Conservation (phyloP, 2,329 filamentous ascomycete species). For the Colletotrichum sp. region DNA sequence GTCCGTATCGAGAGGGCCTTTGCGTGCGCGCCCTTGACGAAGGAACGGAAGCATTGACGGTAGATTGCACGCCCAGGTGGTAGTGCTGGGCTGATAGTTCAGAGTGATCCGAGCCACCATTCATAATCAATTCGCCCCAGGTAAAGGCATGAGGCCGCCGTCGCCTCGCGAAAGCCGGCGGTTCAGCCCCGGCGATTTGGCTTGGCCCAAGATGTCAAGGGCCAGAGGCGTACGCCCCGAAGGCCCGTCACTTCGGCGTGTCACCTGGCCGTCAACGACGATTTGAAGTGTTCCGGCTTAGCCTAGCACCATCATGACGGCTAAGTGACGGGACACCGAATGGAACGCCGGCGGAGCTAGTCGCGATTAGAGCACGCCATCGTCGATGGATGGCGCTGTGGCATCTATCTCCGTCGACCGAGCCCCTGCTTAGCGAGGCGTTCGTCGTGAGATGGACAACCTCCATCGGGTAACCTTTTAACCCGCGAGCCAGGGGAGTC, state of each 20-base stretch:
- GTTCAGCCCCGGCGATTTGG: not conserved
- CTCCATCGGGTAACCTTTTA: not conserved
- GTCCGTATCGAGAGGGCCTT: not conserved
- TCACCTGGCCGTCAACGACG: not conserved
- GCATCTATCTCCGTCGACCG: not conserved
- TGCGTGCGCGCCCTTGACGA: not conserved
- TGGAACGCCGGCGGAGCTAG: not conserved
- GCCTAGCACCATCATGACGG: not conserved
- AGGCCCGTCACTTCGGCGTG: not conserved
- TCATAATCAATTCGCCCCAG: not conserved
- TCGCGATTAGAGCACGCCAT: not conserved
- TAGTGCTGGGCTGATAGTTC: not conserved
- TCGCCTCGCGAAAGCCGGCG: not conserved
- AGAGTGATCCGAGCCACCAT: not conserved
- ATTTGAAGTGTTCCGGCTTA: not conserved
- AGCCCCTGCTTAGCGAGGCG: not conserved
- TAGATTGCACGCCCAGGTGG: not conserved
- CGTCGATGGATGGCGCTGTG: not conserved
- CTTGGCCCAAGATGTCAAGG: not conserved
- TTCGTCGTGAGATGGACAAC: slow-evolving; percentile 10
- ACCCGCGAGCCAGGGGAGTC: not conserved
- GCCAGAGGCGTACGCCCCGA: not conserved
- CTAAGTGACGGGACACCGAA: not conserved
- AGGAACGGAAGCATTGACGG: slow-evolving; percentile 3
- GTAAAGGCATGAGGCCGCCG: not conserved